Conservation (phyloP, 371 early-diverging fungal genomes). For the Chytridium lagenaria region DNA sequence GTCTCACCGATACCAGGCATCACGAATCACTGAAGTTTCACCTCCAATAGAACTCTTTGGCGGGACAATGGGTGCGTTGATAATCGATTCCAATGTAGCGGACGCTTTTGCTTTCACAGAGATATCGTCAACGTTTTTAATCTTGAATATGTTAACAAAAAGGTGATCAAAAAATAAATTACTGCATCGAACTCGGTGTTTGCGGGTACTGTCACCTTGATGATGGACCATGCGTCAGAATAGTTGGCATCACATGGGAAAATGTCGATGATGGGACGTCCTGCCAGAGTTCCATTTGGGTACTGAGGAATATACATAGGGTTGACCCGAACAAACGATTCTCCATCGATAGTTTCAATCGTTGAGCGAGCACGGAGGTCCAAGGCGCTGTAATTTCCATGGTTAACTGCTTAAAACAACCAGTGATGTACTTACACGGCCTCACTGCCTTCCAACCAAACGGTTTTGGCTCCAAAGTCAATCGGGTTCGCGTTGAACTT, state of each 20-base stretch:
- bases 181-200: constrained; percentile 20
- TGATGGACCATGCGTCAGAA: constrained; percentile 28
- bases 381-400: not conserved
- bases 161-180: not conserved
- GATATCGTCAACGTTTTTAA: not conserved
- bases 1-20: not conserved
- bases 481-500: too few relatives aligned
- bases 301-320: constrained; percentile 25
- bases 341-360: not conserved
- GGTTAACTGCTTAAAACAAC: not conserved
- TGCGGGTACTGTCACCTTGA: constrained; percentile 1
- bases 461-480: not conserved
- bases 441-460: not conserved
- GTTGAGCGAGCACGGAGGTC: not conserved
- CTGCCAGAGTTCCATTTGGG: constrained; percentile 20
- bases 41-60: not conserved
- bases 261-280: constrained; percentile 15
- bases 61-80: not conserved
- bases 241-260: constrained; percentile 26
- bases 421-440: not conserved
- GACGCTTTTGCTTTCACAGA: not conserved
- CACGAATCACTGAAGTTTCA: not conserved
- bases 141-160: not conserved
- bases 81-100: not conserved
- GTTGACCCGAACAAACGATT: constrained; percentile 16